phyloP scores from a whole-genome alignment of 352 stramenopile species.

The Phytophthora ramorum region DNA sequence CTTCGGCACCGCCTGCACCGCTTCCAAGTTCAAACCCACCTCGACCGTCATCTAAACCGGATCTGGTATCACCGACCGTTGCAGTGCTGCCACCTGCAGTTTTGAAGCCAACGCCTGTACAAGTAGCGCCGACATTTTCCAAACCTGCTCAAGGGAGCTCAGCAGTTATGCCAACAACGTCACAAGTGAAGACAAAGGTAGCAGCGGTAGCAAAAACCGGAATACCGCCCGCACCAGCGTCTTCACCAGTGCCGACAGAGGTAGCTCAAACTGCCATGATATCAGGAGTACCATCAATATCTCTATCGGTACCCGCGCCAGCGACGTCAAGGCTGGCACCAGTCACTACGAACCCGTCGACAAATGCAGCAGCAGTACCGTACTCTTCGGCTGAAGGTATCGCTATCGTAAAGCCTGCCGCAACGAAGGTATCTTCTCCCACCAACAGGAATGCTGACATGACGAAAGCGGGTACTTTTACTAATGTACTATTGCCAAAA shows the following conservation, averaged over 20 bases:
- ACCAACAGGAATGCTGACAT: background rate
- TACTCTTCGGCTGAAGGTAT: background rate
- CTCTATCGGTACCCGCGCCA: background rate
- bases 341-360: background rate
- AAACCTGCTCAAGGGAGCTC: slow-evolving; percentile 5
- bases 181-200: background rate
- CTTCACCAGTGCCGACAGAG: background rate
- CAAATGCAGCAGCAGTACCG: background rate
- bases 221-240: background rate
- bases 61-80: background rate
- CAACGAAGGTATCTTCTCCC: background rate
- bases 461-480: slow-evolving; percentile 7
- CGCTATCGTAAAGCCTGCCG: background rate
- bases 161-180: background rate
- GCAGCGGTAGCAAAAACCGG: background rate
- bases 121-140: background rate
- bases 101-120: background rate
- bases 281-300: background rate
- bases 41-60: background rate
- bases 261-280: background rate
- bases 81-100: background rate
- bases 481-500: slow-evolving; percentile 36
- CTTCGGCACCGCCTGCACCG: background rate
- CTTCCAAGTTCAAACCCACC: background rate
- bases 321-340: background rate